Evolutionary conservation across 1,284 basidiomycete genomes (phyloP), one percentile per base, ranked within the genome.

Genomic region (Rhodotorula glutinis): DNA sequence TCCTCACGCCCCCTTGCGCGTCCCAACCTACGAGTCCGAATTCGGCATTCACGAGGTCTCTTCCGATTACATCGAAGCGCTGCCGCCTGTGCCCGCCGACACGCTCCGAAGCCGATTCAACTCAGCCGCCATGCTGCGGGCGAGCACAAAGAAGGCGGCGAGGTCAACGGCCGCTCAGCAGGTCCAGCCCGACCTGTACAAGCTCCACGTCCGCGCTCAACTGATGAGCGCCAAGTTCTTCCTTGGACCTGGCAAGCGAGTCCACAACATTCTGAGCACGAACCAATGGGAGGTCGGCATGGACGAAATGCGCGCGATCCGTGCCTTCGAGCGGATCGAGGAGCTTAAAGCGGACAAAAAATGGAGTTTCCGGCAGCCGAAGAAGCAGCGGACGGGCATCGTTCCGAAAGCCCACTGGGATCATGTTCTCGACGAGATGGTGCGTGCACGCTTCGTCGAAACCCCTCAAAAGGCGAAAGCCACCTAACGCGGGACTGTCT

Each of bases 291-390:
- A 74, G 60, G 59, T 66, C 53, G 61, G 72, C 51, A 56, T 75
- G 55, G 71, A 75, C 30, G 72, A 71, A 29, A 60, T 75, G 59
- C 60, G 74, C 14, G 73, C 74, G 7, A 52, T 74, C 10, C 85
- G 91, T 27, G 87, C 91, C 2, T 85, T 96, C 76, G 91, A 94
- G 58, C 84, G 88, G 11, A 88, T 98, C 60, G 93, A 98, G 69
- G 79, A 82, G 57, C 83, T 97, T 71, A 96, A 97, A 79, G 83
- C 86, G 23, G 83, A 84, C 19, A 88, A 88, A 2, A 82, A 86
- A 40, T 99, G 96, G 96, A 90, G 90, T 75, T 91, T 96, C 76
- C 83, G 94, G 56, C 96, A 99, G 76, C 91, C 92, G 1, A 97
- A 96, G 81, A 96, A 95, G 79, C 90, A 94, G 75, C 84, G 90